A percentile compares a stretch with the other conserved stretches of the same genome.
Evolutionary conservation across 441 rosid species (phyloP).

Genomic region (Aleurites moluccanus): DNA sequence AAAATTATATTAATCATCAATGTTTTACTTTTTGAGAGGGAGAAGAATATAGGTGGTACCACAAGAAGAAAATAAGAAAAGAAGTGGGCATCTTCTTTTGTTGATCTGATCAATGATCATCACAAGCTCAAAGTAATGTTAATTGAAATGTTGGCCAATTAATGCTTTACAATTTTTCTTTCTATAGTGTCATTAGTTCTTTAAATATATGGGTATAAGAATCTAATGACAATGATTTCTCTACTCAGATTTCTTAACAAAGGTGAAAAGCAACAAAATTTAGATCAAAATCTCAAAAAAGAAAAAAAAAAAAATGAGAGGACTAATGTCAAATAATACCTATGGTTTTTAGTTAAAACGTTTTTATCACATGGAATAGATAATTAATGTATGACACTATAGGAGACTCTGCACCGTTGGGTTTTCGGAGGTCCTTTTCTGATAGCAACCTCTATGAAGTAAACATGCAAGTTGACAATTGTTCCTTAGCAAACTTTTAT

Average conservation of each 20-base stretch:
- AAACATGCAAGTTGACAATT: neutral
- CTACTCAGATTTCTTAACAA: slow-evolving; percentile 17
- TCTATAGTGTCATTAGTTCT: no score
- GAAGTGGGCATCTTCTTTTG: slow-evolving; percentile 31
- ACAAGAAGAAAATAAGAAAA: slow-evolving; percentile 4
- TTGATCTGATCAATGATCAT: slow-evolving; percentile 28
- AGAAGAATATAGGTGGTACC: slow-evolving; percentile 1
- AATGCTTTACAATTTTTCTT: slow-evolving; percentile 1
- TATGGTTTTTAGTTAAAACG: slow-evolving; percentile 25
- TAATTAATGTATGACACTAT: slow-evolving; percentile 11
- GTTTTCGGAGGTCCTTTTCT: neutral
- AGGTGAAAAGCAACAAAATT: slow-evolving; percentile 6
- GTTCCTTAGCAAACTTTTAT: neutral
- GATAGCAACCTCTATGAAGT: neutral
- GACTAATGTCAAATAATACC: neutral
- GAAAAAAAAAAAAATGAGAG: neutral
- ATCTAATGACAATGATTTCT: slow-evolving; percentile 26
- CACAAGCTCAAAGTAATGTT: slow-evolving; percentile 13
- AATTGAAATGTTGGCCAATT: slow-evolving; percentile 17
- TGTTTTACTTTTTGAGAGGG: no score
- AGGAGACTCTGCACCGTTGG: slow-evolving; percentile 17
- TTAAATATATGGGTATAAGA: no score
- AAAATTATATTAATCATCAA: no score
- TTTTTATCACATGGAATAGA: slow-evolving; percentile 3
- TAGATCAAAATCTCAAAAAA: neutral